Percentiles rank a stretch among this genome's conserved stretches.
Conservation (phyloP, 768 basidiomycete species). For the Boletus vermiculosoides region DNA sequence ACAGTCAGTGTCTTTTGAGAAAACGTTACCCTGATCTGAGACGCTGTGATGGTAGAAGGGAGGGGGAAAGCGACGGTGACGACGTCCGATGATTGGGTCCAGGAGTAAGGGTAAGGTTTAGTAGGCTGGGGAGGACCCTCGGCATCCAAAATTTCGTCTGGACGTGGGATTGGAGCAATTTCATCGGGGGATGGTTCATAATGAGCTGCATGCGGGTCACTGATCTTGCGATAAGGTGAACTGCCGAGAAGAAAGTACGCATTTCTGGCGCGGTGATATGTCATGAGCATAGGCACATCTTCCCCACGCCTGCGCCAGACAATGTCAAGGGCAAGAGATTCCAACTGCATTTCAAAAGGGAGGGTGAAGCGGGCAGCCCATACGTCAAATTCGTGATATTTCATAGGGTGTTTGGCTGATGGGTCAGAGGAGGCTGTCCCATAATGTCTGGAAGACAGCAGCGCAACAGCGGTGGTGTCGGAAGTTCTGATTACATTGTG, state of each 20-base stretch:
- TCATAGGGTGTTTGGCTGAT: slow-evolving; percentile 20
- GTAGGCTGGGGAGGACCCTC: slow-evolving; percentile 31
- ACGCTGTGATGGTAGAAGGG: slow-evolving; percentile 64
- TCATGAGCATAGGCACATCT: slow-evolving; percentile 63
- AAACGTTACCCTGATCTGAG: slow-evolving; percentile 66
- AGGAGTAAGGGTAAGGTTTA: slow-evolving; percentile 82
- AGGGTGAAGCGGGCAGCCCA: slow-evolving; percentile 58
- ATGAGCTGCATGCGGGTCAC: slow-evolving; percentile 28
- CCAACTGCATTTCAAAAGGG: slow-evolving; percentile 34
- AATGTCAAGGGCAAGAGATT: slow-evolving; percentile 45
- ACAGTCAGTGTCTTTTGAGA: slow-evolving; percentile 63
- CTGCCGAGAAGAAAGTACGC: slow-evolving; percentile 60
- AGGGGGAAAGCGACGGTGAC: slow-evolving; percentile 83
- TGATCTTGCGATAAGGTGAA: slow-evolving; percentile 49
- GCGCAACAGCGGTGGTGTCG: slow-evolving; percentile 40
- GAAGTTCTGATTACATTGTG: slow-evolving; percentile 37
- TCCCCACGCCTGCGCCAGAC: slow-evolving; percentile 70
- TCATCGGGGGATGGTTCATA: slow-evolving; percentile 68
- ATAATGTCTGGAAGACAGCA: slow-evolving; percentile 63
- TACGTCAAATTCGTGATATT: slow-evolving; percentile 56
- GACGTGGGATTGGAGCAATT: slow-evolving; percentile 64
- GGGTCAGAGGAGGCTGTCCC: slow-evolving; percentile 22
- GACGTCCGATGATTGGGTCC: slow-evolving; percentile 85
- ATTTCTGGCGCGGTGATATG: slow-evolving; percentile 44
- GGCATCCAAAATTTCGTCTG: slow-evolving; percentile 53